phyloP scores from a whole-genome alignment of 768 basidiomycete species.

The Cantharellus cinnabarinus region DNA sequence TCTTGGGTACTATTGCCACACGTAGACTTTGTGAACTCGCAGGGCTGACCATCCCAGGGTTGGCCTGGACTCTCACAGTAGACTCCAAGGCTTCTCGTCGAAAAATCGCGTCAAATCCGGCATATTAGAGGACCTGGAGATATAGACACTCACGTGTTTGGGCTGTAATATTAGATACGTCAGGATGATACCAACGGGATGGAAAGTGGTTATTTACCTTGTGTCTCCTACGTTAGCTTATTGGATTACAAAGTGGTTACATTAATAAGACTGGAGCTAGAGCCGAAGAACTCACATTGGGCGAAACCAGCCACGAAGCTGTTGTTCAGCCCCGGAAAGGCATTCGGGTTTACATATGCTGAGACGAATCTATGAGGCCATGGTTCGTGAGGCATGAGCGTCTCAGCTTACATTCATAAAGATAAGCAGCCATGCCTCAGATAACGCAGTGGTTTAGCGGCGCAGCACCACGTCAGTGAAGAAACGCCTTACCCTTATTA shows the following conservation, averaged over 20 bases:
- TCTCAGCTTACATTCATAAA: conserved; percentile 41
- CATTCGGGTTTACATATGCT: conserved; percentile 42
- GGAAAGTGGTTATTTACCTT: background rate
- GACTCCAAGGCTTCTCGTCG: conserved; percentile 32
- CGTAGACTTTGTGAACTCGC: conserved; percentile 52
- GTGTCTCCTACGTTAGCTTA: conserved; percentile 19
- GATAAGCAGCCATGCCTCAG: conserved; percentile 47
- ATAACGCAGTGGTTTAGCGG: background rate
- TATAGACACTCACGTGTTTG: conserved; percentile 41
- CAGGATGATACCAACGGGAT: background rate
- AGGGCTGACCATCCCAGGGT: conserved; percentile 40
- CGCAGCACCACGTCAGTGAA: background rate
- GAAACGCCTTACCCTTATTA: conserved; percentile 33
- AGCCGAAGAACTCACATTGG: conserved; percentile 20
- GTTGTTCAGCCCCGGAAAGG: conserved; percentile 38
- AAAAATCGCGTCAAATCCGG: background rate
- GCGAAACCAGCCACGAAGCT: conserved; percentile 52
- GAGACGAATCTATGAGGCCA: background rate
- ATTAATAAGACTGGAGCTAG: background rate
- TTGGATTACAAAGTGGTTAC: background rate
- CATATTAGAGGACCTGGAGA: background rate
- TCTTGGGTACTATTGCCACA: conserved; percentile 48
- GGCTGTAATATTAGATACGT: conserved; percentile 18
- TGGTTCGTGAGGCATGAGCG: background rate
- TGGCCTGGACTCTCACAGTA: conserved; percentile 63